Base-by-base conservation (phyloP, 306 rosid species). In the Dalbergia oliveri region DNA sequence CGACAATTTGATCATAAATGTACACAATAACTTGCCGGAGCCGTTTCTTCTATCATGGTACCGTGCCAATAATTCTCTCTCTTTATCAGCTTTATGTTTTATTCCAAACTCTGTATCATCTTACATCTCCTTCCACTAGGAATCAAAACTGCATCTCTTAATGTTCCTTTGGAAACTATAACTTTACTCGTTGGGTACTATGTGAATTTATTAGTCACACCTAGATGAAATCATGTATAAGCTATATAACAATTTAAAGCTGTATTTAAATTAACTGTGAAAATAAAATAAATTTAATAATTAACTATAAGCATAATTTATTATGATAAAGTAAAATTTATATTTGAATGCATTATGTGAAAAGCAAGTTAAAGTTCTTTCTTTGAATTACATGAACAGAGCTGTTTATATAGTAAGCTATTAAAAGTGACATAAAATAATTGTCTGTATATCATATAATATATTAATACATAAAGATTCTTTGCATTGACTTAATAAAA, bases 31-130 rank as follows among this genome's bases (percentile, higher is more conserved):
- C 78, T 84, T 94, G 76, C 87, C 92, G 0, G 97, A 94, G 64
- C 94, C 98, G 11, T 94, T 94, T 81, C 97, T 94, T 37, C 59
- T 94, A 0, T 87, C 99, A 71, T 94, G 99, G 99, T 94, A n/a
- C n/a, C n/a, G n/a, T n/a, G n/a, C n/a, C n/a, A 6, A 26, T 47
- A 45, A 67, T 26, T 26, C 39, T 47, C 11, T 68, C 11, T 49
- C 16, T 76, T 8, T 44, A 11, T 39, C 33, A 39, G 3, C 56
- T 31, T 34, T 8, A 61, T 45, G 12, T 11, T 57, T 19, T 35
- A 14, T 35, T 41, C 21, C 79, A 31, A 51, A 18, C 26, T 78
- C 39, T 31, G 41, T 11, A 39, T 15, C 41, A 35, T 21, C 53
- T 57, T 66, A 23, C 37, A 9, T 26, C 31, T 26, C 31, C 31